phyloP scores from a whole-genome alignment of 176 grass and related monocot genomes.

The Cenchrus fungigraminus region DNA sequence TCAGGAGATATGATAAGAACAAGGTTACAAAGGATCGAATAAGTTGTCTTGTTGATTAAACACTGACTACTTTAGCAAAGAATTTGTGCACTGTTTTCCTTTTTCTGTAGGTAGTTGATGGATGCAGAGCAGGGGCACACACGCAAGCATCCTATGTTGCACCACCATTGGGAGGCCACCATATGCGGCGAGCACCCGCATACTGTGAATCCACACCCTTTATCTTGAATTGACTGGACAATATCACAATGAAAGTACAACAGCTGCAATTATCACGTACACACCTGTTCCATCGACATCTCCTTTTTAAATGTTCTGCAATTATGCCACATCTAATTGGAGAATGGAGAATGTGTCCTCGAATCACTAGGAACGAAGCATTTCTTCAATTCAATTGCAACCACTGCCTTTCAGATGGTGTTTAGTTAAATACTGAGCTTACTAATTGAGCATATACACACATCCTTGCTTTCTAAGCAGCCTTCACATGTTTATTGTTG shows the following conservation, averaged over 20 bases:
- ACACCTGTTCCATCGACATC: constrained; percentile 1
- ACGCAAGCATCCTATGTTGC: constrained; percentile 6
- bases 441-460: background rate
- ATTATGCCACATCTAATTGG: background rate
- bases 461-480: constrained; percentile 7
- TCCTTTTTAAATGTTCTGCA: constrained; percentile 34
- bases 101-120: constrained; percentile 29
- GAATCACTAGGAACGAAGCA: background rate
- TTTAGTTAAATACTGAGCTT: constrained; percentile 3
- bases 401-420: background rate
- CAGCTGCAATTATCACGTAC: constrained; percentile 13
- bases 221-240: constrained; percentile 54
- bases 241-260: constrained; percentile 31
- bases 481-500: background rate
- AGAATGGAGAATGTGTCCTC: background rate
- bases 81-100: constrained; percentile 40
- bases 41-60: constrained; percentile 1
- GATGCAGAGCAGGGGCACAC: constrained; percentile 20
- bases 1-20: constrained; percentile 33
- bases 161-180: constrained; percentile 38
- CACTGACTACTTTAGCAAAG: constrained; percentile 27
- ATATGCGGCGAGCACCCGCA: constrained; percentile 53
- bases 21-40: constrained; percentile 9
- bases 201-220: constrained; percentile 37
- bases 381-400: background rate